phyloP scores from a whole-genome alignment of 176 grass and related monocot genomes.

The Musa itinerans region DNA sequence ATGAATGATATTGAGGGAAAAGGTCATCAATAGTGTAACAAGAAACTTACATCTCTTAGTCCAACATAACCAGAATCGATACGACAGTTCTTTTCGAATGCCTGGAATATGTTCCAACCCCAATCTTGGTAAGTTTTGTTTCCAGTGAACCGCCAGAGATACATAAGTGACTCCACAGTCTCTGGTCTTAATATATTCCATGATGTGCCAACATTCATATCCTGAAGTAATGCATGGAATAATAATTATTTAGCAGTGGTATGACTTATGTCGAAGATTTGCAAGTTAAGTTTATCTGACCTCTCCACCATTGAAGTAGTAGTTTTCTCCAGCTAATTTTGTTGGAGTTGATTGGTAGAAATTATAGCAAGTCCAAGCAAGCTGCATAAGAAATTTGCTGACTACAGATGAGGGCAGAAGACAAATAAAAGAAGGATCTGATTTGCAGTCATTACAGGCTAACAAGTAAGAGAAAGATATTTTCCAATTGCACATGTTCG shows the following conservation, averaged over 20 bases:
- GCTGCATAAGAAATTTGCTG: conserved; percentile 28
- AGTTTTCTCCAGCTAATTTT: conserved; percentile 96
- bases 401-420: background rate
- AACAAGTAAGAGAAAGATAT: no score
- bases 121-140: conserved; percentile 99
- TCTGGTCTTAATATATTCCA: conserved; percentile 99
- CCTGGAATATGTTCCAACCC: conserved; percentile 99
- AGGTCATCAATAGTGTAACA: background rate
- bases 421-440: background rate
- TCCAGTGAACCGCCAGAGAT: conserved; percentile 84
- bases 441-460: no score
- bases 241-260: no score
- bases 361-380: conserved; percentile 95
- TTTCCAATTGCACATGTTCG: no score
- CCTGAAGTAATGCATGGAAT: conserved; percentile 31
- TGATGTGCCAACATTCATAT: conserved; percentile 95
- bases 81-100: conserved; percentile 94
- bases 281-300: conserved; percentile 30
- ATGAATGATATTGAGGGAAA: no score
- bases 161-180: conserved; percentile 94
- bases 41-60: conserved; percentile 68
- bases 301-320: conserved; percentile 65
- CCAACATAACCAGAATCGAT: conserved; percentile 89
- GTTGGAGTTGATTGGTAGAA: conserved; percentile 92
- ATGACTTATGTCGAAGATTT: background rate